Evolutionary conservation across 2,329 filamentous ascomycete genomes (phyloP).

Genomic region (Penicillium sp.): DNA sequence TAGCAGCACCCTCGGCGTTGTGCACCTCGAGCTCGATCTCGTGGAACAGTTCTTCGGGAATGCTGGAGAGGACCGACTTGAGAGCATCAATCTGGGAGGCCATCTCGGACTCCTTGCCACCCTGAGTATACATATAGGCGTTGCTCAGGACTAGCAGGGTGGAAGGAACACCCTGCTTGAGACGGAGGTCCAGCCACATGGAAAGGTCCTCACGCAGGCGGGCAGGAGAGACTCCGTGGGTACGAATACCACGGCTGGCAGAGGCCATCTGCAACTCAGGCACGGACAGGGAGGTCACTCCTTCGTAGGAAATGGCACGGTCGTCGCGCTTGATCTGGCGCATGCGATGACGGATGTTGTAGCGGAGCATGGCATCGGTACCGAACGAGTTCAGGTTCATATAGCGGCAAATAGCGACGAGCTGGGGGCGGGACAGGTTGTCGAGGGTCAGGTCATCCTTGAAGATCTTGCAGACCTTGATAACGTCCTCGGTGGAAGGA

Average conservation of each 20-base stretch:
- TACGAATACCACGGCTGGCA: conserved; percentile 88
- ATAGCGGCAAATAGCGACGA: conserved; percentile 97
- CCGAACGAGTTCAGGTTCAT: conserved; percentile 98
- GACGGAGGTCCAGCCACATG: conserved; percentile 90
- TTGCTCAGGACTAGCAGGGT: conserved; percentile 95
- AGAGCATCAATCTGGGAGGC: conserved; percentile 91
- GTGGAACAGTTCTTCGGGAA: conserved; percentile 98
- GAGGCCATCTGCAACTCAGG: conserved; percentile 91
- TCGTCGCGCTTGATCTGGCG: conserved; percentile 99
- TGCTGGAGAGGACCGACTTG: conserved; percentile 88
- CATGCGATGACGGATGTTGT: conserved; percentile 97
- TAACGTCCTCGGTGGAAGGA: conserved; percentile 87
- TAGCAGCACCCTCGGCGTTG: conserved; percentile 93
- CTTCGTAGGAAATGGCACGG: conserved; percentile 90
- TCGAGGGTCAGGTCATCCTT: conserved; percentile 96
- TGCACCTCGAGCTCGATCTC: conserved; percentile 99
- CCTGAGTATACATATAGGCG: conserved; percentile 88
- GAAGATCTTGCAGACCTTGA: conserved; percentile 99
- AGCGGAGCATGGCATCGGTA: conserved; percentile 96
- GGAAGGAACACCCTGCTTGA: conserved; percentile 94
- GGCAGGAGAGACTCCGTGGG: conserved; percentile 87
- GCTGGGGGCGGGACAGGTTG: conserved; percentile 92
- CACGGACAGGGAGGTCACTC: conserved; percentile 91
- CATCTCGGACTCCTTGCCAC: conserved; percentile 79
- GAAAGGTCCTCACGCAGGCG: conserved; percentile 87